Evolutionary conservation across 1,284 basidiomycete genomes (phyloP).

Genomic region (Tausonia pullulans): DNA sequence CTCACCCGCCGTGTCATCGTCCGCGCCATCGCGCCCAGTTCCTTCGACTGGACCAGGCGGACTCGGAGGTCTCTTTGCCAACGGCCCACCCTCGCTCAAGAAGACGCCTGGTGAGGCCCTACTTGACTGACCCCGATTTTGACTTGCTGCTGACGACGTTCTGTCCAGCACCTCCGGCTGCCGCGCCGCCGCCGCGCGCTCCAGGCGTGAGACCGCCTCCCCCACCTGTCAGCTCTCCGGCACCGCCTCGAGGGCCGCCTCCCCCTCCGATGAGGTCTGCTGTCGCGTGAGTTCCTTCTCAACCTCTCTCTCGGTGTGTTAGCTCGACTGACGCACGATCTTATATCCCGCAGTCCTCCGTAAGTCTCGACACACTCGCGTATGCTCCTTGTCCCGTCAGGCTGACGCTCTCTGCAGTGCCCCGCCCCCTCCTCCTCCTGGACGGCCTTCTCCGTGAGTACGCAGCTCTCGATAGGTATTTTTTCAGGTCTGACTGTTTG

Average conservation of each 20-base stretch:
- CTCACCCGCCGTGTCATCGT: not conserved
- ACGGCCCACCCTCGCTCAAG: slow-evolving; percentile 52
- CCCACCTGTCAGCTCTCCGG: slow-evolving; percentile 13
- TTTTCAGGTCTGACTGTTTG: not conserved
- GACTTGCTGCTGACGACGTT: slow-evolving; percentile 4
- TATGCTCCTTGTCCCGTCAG: slow-evolving; percentile 26
- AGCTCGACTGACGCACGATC: slow-evolving; percentile 40
- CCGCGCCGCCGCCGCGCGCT: slow-evolving; percentile 8
- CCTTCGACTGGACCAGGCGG: not conserved
- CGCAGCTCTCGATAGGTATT: not conserved
- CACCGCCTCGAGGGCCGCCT: slow-evolving; percentile 22
- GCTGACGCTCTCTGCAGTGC: slow-evolving; percentile 18
- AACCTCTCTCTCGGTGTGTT: not conserved
- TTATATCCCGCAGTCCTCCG: not conserved
- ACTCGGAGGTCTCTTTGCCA: slow-evolving; percentile 6
- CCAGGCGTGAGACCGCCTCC: slow-evolving; percentile 5
- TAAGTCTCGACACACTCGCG: not conserved
- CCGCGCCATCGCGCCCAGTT: not conserved
- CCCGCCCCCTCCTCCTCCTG: slow-evolving; percentile 15
- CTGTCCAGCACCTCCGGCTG: slow-evolving; percentile 19
- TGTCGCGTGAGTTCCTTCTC: not conserved
- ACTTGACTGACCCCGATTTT: slow-evolving; percentile 17
- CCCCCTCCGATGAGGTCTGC: slow-evolving; percentile 20
- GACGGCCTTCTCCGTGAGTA: slow-evolving; percentile 16
- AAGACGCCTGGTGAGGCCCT: slow-evolving; percentile 47